A percentile compares a stretch with the other conserved stretches of the same genome.
Conservation (phyloP, 768 basidiomycete species). For the Chlorophyllum brunneum region DNA sequence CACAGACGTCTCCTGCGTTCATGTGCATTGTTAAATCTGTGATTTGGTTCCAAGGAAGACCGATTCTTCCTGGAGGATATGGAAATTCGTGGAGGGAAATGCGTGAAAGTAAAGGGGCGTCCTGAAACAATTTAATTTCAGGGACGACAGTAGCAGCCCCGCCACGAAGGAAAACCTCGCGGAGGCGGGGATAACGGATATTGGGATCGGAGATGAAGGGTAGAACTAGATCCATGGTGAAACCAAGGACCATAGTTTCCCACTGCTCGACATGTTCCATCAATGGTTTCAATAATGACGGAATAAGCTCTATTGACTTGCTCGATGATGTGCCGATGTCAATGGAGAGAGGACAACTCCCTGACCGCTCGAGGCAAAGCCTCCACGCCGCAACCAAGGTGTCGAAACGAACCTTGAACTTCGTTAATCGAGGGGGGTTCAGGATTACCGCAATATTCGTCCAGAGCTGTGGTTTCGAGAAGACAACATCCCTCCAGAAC, state of each 20-base stretch:
- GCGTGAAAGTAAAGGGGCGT: not conserved
- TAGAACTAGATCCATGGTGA: not conserved
- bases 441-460: not conserved
- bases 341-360: not conserved
- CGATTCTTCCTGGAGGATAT: not conserved
- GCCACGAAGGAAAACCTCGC: not conserved
- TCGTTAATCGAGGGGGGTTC: not conserved
- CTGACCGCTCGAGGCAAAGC: not conserved
- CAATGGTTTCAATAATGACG: not conserved
- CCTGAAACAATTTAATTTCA: not conserved
- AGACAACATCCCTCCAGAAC: constrained; percentile 1
- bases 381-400: constrained; percentile 1
- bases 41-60: too few relatives aligned
- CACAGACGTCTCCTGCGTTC: too few relatives aligned
- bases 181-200: not conserved
- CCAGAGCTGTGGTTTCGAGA: not conserved
- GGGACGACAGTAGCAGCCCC: too few relatives aligned
- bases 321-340: not conserved
- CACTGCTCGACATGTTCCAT: constrained; percentile 2
- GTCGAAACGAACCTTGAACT: not conserved
- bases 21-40: too few relatives aligned
- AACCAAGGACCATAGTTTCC: not conserved
- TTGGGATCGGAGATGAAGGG: constrained; percentile 1
- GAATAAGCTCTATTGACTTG: not conserved
- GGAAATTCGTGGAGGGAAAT: not conserved